Evolutionary conservation across 768 basidiomycete genomes (phyloP), one percentile per base, ranked within the genome.

Genomic region (Podaxis sp.): DNA sequence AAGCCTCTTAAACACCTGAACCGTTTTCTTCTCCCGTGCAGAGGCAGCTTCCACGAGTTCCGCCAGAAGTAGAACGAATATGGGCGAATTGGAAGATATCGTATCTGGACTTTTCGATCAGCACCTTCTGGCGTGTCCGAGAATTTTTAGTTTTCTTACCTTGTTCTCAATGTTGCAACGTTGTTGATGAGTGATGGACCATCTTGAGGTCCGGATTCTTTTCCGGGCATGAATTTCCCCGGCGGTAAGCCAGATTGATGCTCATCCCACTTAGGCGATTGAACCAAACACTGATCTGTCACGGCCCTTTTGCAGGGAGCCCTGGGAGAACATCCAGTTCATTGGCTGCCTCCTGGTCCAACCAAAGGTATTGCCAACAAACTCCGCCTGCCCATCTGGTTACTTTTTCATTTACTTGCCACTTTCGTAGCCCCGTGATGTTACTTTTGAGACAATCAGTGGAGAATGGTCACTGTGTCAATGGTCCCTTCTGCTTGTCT

Each of bases 351-450:
- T 21, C 37, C 21, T 38, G 35, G 52, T 11, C n/a, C 36, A 28
- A 54, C 25, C 32, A 48, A 23, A 23, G 47, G 21, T 48, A 27
- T 48, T 56, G n/a, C 28, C 40, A 56, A n/a, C 57, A 59, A 59
- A 59, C 51, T 59, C 58, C 58, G 58, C 58, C 58, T 53, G 46
- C 7, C 58, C 50, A 38, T n/a, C n/a, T 25, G 44, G 16, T 35
- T 42, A 40, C 18, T 16, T 48, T 32, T 35, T 13, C 25, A 18
- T 21, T 13, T 36, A 14, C 13, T 57, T 23, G 7, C 21, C 47
- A 35, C 50, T 52, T 52, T 52, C 2, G 52, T 32, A 44, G 50
- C 25, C 16, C 14, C n/a, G 21, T 36, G 10, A 32, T 36, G 23
- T 44, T 52, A 44, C 18, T 44, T 27, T 36, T 18, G 50, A n/a